Percentiles rank a stretch among this genome's conserved stretches.
Evolutionary conservation across 129 eudicot genomes (phyloP).

Genomic region (Arctium minus): DNA sequence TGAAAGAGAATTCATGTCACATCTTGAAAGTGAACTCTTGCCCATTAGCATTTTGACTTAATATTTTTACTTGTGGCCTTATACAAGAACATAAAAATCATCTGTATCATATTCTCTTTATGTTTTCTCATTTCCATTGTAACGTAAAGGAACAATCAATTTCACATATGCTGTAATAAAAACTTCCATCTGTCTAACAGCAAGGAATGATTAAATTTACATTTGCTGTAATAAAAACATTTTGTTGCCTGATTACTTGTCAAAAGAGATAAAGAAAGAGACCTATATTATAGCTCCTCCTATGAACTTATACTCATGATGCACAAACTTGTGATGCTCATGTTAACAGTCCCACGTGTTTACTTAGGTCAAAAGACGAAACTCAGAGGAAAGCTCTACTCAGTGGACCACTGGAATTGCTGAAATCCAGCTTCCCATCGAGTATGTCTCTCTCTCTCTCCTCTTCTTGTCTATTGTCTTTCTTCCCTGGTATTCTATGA

Average conservation of each 20-base stretch:
- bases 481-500: neutral
- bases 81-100: no score
- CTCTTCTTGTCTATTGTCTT: no score
- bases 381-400: constrained; percentile 94
- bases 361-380: constrained; percentile 77
- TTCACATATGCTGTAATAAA: neutral
- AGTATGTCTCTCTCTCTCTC: no score
- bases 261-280: neutral
- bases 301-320: neutral
- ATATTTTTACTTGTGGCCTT: no score
- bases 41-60: neutral
- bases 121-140: neutral
- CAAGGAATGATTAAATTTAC: neutral
- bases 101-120: neutral
- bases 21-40: neutral
- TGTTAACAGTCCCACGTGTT: constrained; percentile 12
- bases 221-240: constrained; percentile 4
- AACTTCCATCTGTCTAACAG: neutral
- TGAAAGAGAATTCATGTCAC: neutral
- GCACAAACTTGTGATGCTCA: neutral
- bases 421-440: constrained; percentile 96
- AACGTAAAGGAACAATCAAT: neutral
- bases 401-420: constrained; percentile 99
- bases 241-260: neutral
- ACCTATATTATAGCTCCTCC: neutral